Evolutionary conservation across 108 stramenopile species (phyloP).

Genomic region (Nitzschia inconspicua): DNA sequence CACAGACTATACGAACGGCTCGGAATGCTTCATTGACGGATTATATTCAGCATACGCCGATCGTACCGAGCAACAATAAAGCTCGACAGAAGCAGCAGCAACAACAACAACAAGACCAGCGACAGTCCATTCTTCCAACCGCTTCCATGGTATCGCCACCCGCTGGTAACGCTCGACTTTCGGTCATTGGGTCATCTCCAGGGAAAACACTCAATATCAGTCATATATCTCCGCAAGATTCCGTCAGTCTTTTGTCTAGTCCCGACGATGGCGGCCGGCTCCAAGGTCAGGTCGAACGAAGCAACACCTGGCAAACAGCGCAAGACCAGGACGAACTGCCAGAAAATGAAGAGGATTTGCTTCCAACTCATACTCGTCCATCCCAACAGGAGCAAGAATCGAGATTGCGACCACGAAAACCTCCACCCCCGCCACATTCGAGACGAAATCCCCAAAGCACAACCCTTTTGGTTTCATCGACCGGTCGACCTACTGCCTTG

Average conservation of each 20-base stretch:
- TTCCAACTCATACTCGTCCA: no score
- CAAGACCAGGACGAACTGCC: no score
- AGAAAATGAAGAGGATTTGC: no score
- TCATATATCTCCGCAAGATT: conserved; percentile 36
- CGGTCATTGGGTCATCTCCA: conserved; percentile 14
- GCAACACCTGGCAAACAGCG: neutral
- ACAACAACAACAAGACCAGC: conserved; percentile 1
- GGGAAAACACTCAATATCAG: conserved; percentile 29
- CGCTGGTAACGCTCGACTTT: conserved; percentile 7
- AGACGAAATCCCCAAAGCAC: no score
- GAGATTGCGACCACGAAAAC: no score
- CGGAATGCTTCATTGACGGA: neutral
- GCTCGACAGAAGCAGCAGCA: neutral
- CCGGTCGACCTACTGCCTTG: no score
- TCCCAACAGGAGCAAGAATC: no score
- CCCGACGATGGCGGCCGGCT: conserved; percentile 11
- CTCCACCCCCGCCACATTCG: no score
- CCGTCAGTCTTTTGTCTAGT: conserved; percentile 16
- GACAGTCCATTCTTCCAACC: neutral
- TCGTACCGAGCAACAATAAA: no score
- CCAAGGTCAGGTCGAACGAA: neutral
- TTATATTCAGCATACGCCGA: neutral
- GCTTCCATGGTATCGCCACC: conserved; percentile 11
- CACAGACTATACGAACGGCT: neutral
- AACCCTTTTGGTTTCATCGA: no score